These are phyloP conservation scores for Serendipita vermifera DNA, from an alignment of 768 basidiomycete genomes.

Conservation along the genomic window DNA sequence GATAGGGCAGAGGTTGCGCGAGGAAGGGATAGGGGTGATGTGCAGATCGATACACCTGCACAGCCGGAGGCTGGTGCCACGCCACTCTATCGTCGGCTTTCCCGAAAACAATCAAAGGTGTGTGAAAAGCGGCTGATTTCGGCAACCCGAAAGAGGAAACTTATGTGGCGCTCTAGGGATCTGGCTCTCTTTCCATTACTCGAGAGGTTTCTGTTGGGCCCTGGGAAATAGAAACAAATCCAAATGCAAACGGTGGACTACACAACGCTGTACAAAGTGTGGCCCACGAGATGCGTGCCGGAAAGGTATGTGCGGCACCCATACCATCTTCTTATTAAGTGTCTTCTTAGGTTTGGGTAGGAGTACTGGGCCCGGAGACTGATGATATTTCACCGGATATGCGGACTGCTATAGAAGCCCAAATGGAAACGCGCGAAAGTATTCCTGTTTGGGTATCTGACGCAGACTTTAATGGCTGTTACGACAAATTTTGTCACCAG, in stretches of 20 bases:
- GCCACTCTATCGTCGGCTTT: conserved; percentile 11
- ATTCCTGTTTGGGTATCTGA: conserved; percentile 57
- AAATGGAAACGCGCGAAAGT: conserved; percentile 32
- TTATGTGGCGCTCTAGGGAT: too few relatives aligned
- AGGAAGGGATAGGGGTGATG: too few relatives aligned
- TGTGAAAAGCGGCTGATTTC: neutral
- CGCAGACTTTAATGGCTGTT: conserved; percentile 61
- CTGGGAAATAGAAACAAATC: conserved; percentile 45
- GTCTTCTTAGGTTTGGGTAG: too few relatives aligned
- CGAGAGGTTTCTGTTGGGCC: conserved; percentile 27
- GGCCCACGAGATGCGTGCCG: conserved; percentile 29
- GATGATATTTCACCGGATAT: conserved; percentile 48
- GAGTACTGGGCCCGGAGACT: conserved; percentile 60
- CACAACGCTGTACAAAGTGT: conserved; percentile 67
- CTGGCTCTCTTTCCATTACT: conserved; percentile 41
- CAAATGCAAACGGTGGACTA: conserved; percentile 70
- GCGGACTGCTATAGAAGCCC: conserved; percentile 40
- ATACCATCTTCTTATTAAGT: too few relatives aligned
- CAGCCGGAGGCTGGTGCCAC: neutral
- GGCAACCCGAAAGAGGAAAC: neutral
- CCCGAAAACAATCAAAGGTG: conserved; percentile 10
- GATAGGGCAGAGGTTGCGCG: too few relatives aligned
- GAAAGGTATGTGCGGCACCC: too few relatives aligned
- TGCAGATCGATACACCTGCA: neutral
- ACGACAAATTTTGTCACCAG: conserved; percentile 82